Evolutionary conservation across 164 flowering plant genomes (phyloP).

Genomic region (Macadamia integrifolia): DNA sequence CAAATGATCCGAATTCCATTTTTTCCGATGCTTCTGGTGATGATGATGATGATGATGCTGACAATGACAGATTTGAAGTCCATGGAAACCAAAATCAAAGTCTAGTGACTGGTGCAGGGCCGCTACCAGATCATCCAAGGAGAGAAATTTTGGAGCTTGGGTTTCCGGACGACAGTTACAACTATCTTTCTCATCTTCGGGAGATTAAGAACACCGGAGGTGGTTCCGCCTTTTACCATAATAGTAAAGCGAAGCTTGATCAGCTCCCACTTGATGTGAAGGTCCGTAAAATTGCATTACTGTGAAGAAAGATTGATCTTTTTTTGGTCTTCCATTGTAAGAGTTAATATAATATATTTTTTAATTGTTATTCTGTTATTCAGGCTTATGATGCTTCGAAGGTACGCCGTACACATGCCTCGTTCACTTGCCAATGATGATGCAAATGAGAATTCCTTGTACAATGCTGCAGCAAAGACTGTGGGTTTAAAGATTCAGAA

Average conservation of each 20-base stretch:
- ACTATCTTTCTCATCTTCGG: conserved; percentile 69
- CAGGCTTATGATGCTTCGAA: conserved; percentile 29
- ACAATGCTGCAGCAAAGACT: too few species aligned
- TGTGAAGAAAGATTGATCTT: too few species aligned
- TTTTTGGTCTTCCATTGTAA: neutral
- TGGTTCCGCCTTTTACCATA: too few species aligned
- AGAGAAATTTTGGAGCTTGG: conserved; percentile 75
- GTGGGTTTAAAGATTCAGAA: too few species aligned
- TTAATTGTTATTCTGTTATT: conserved; percentile 1
- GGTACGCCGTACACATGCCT: too few species aligned
- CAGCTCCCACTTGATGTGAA: conserved; percentile 45
- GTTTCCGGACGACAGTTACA: conserved; percentile 89
- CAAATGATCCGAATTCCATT: conserved; percentile 39
- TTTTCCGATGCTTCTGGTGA: conserved; percentile 70
- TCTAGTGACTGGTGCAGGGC: neutral
- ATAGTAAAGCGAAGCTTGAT: too few species aligned
- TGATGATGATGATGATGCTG: conserved; percentile 21
- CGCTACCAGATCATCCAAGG: conserved; percentile 34
- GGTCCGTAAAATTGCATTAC: conserved; percentile 32
- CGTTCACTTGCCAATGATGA: too few species aligned
- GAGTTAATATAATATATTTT: neutral
- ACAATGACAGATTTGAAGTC: conserved; percentile 5
- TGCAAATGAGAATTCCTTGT: too few species aligned
- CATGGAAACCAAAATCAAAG: neutral
- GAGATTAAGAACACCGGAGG: conserved; percentile 41